Base-by-base conservation (phyloP, 371 early-diverging fungal species). In the Rhizopus stolonifer region DNA sequence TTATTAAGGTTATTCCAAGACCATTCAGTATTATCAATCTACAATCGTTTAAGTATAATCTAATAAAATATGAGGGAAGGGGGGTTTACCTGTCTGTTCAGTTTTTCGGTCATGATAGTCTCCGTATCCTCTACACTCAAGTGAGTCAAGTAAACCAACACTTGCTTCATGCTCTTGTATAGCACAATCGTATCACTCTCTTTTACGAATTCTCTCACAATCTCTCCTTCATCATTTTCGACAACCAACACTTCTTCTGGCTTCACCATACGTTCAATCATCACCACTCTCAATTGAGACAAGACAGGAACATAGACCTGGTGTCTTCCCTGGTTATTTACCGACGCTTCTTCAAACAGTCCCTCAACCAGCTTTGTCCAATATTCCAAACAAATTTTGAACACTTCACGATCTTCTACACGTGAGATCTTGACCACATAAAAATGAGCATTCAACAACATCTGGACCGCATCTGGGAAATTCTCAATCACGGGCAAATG, bases 171-270 rank as follows among this genome's bases (percentile, higher is more conserved):
- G 57, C 93, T 92, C 79, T 96, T 98, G 85, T 98, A 99, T 32
- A 99, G 77, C 4, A 90, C 88, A 64, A 99, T 95, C 21, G 99
- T 97, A 69, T 99, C 99, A 50, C 95, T 96, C 72, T 99, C 99
- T 70, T 96, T 95, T 61, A 99, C 80, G 46, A 90, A 90, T 75
- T 99, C 99, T 56, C 98, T 89, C 10, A 99, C 97, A 70, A 99
- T 94, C 77, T 99, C 99, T 42, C 99, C 99, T 69, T 99, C 96
- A 52, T 99, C 99, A 76, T 99, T 98, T 70, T 99, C 96, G n/a
- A 96, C 94, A 43, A 99, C 86, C 33, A 99, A 81, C 60, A 84
- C 93, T 75, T 98, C 99, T 71, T 96, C 95, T 29, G 99, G 99
- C 58, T 90, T 91, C 39, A 94, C 96, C 98, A 98, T 97, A 49